Conservation (phyloP, 257 asterid species). For the Capsicum pubescens region DNA sequence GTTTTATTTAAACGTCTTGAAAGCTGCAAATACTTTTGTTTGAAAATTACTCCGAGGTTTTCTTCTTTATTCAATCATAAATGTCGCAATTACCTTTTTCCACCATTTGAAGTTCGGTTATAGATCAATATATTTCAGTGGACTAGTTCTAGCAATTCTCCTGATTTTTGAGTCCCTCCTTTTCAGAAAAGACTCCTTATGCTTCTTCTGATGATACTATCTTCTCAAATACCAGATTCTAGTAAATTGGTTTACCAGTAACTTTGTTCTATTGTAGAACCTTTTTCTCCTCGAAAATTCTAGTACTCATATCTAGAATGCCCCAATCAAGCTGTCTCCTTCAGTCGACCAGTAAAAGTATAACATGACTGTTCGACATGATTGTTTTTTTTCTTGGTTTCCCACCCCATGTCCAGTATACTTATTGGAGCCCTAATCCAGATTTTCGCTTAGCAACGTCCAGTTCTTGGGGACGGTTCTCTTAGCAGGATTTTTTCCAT, state of each 20-base stretch:
- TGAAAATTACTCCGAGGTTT: neutral
- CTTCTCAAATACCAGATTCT: neutral
- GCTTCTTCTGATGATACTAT: neutral
- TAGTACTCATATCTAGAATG: neutral
- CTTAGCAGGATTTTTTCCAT: neutral
- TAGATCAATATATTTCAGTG: neutral
- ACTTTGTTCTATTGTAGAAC: neutral
- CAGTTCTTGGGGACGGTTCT: neutral
- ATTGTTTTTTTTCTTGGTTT: neutral
- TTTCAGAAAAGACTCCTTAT: neutral
- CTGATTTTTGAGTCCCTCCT: neutral
- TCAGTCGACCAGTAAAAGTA: neutral
- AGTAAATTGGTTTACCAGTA: neutral
- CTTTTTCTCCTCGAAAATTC: neutral
- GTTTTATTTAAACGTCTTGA: neutral
- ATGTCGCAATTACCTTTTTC: neutral
- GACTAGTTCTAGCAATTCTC: neutral
- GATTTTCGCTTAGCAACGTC: neutral
- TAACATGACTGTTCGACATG: neutral
- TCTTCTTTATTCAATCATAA: neutral
- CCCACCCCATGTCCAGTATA: neutral
- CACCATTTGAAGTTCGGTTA: conserved; percentile 1
- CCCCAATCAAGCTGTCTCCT: conserved; percentile 9
- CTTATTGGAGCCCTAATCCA: neutral
- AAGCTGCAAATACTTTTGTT: neutral